Evolutionary conservation across 2,329 filamentous ascomycete species (phyloP).

Genomic region (Trichoderma afroharzianum): DNA sequence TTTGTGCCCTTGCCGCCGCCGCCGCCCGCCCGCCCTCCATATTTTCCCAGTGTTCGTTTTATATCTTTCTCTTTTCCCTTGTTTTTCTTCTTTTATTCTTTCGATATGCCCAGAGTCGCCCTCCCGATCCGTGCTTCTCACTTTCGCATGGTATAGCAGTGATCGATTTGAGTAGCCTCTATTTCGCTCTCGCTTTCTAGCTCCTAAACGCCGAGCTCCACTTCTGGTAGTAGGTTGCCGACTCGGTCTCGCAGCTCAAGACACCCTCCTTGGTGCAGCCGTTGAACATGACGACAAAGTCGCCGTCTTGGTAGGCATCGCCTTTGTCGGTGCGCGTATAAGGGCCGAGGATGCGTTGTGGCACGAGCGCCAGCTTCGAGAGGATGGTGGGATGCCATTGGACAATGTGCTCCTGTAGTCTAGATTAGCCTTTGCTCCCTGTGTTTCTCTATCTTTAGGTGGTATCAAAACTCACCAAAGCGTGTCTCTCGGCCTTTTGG

Average conservation of each 20-base stretch:
- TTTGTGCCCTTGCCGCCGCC: neutral
- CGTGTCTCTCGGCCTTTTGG: slow-evolving; percentile 88
- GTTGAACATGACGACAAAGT: slow-evolving; percentile 76
- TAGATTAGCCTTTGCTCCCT: slow-evolving; percentile 26
- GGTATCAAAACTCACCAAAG: slow-evolving; percentile 59
- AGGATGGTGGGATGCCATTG: slow-evolving; percentile 98
- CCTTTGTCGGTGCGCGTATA: slow-evolving; percentile 61
- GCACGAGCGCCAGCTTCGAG: slow-evolving; percentile 83
- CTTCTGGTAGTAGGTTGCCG: slow-evolving; percentile 49
- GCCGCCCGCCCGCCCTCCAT: slow-evolving; percentile 5
- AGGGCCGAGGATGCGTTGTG: slow-evolving; percentile 77
- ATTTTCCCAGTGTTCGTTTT: slow-evolving; percentile 3
- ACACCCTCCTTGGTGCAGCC: slow-evolving; percentile 60
- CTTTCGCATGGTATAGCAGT: neutral
- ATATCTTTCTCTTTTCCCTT: neutral
- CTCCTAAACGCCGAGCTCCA: slow-evolving; percentile 42
- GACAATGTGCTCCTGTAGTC: slow-evolving; percentile 70
- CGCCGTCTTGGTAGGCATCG: slow-evolving; percentile 72
- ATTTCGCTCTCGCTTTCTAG: neutral
- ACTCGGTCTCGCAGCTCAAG: slow-evolving; percentile 68
- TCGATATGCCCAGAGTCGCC: neutral
- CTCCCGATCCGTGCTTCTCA: neutral
- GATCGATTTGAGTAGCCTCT: neutral
- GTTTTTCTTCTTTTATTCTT: neutral
- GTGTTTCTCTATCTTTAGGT: neutral